Percentiles rank a stretch among this genome's conserved stretches.
These are phyloP conservation scores for Prorocentrum cordatum DNA, from an alignment of 169 alveolate genomes.

Conservation along the genomic window DNA sequence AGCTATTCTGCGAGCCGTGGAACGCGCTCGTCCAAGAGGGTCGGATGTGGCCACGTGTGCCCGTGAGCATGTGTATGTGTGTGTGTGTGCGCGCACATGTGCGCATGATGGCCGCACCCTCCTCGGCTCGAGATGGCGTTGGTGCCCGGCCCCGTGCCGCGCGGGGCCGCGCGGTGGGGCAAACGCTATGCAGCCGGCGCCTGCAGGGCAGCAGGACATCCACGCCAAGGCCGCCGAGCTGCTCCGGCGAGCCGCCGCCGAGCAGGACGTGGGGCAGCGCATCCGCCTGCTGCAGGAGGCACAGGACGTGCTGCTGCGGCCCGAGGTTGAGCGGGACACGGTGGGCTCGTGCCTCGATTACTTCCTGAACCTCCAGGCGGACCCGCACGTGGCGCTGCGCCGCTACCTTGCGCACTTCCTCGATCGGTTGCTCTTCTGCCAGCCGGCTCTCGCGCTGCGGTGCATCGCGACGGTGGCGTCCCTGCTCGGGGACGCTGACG, in stretches of 20 bases:
- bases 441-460: not conserved
- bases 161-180: no score
- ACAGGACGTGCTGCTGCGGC: conserved; percentile 14
- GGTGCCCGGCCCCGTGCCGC: no score
- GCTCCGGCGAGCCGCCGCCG: conserved; percentile 16
- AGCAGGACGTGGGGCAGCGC: conserved; percentile 38
- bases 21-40: no score
- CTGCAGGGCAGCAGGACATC: no score
- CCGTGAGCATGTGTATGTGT: no score
- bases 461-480: not conserved
- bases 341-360: conserved; percentile 1
- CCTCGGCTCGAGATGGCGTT: no score
- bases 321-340: not conserved
- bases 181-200: no score
- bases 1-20: no score
- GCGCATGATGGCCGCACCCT: no score
- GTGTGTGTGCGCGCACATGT: no score
- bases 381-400: not conserved
- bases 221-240: no score
- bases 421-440: conserved; percentile 18
- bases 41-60: no score
- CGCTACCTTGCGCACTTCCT: conserved; percentile 37
- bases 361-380: conserved; percentile 37
- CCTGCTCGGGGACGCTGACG: not conserved
- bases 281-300: conserved; percentile 4